Evolutionary conservation across 805 yeast genomes (phyloP).

Genomic region (Candida montana): DNA sequence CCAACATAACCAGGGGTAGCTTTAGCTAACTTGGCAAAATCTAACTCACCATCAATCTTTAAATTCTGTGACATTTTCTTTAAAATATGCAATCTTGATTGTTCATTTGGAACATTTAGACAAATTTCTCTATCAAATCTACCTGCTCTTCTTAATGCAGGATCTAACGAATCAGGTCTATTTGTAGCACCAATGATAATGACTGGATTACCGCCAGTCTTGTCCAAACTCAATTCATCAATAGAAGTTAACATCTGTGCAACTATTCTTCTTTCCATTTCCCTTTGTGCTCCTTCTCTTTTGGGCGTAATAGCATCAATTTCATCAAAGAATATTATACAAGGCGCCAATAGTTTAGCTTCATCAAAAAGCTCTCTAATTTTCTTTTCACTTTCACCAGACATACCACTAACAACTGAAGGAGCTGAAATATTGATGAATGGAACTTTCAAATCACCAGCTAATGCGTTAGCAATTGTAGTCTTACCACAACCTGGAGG

Average conservation of each 20-base stretch:
- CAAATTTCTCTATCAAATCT: constrained; percentile 94
- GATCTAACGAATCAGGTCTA: constrained; percentile 90
- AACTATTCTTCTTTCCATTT: constrained; percentile 95
- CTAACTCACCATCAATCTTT: constrained; percentile 64
- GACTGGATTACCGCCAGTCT: constrained; percentile 89
- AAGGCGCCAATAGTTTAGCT: constrained; percentile 86
- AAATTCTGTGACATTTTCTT: constrained; percentile 64
- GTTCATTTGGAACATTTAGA: constrained; percentile 89
- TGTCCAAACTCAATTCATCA: constrained; percentile 85
- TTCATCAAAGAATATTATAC: constrained; percentile 89
- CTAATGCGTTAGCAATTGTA: constrained; percentile 90
- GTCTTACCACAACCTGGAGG: constrained; percentile 99
- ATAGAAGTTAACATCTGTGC: constrained; percentile 92
- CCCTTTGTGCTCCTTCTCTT: constrained; percentile 96
- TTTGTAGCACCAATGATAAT: constrained; percentile 95
- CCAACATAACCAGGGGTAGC: constrained; percentile 97
- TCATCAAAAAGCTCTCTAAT: constrained; percentile 90
- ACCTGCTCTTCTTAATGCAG: constrained; percentile 94
- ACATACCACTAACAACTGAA: constrained; percentile 95
- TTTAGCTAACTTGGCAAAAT: constrained; percentile 72
- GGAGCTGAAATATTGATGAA: constrained; percentile 92
- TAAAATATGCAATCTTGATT: constrained; percentile 70
- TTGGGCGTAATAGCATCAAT: constrained; percentile 98
- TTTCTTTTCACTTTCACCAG: constrained; percentile 97
- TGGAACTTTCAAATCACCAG: constrained; percentile 92